A percentile compares a stretch with the other conserved stretches of the same genome.
These are phyloP conservation scores for Physocladia obscura DNA, from an alignment of 192 early-diverging fungal species.

Conservation along the genomic window DNA sequence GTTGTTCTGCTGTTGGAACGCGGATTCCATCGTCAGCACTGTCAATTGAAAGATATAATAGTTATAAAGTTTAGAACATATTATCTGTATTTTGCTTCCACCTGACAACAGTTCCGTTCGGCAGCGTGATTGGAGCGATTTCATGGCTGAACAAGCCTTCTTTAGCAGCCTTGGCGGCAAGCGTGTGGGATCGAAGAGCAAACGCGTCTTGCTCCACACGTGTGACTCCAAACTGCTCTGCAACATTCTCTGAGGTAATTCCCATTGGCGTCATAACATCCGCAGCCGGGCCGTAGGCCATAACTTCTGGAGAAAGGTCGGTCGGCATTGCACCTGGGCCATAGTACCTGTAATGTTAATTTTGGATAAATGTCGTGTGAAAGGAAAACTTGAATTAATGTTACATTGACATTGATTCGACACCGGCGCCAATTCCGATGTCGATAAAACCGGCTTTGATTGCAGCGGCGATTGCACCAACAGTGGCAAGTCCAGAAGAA, in stretches of 20 bases:
- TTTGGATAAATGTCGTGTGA: background rate
- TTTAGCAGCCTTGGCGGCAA: slow-evolving; percentile 84
- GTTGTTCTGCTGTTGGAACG: slow-evolving; percentile 71
- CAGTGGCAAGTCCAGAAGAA: slow-evolving; percentile 88
- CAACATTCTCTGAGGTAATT: slow-evolving; percentile 97
- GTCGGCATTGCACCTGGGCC: slow-evolving; percentile 75
- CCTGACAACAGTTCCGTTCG: slow-evolving; percentile 78
- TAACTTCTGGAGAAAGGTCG: slow-evolving; percentile 72
- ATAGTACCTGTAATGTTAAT: slow-evolving; percentile 55
- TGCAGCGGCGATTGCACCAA: slow-evolving; percentile 79
- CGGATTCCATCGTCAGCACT: slow-evolving; percentile 90
- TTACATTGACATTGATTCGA: slow-evolving; percentile 85
- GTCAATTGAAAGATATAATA: too few species aligned
- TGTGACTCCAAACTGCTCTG: slow-evolving; percentile 78
- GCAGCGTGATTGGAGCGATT: slow-evolving; percentile 82
- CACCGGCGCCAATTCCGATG: slow-evolving; percentile 90
- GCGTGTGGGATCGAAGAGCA: slow-evolving; percentile 78
- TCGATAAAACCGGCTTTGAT: slow-evolving; percentile 89
- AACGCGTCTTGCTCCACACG: slow-evolving; percentile 91
- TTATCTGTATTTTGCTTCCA: background rate
- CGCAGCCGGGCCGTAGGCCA: slow-evolving; percentile 66
- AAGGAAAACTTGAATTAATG: background rate
- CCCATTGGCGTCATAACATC: slow-evolving; percentile 69
- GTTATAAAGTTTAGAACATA: background rate
- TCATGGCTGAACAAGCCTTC: slow-evolving; percentile 89